Evolutionary conservation across 2,329 filamentous ascomycete species (phyloP).

Genomic region (Colletotrichum sp.): DNA sequence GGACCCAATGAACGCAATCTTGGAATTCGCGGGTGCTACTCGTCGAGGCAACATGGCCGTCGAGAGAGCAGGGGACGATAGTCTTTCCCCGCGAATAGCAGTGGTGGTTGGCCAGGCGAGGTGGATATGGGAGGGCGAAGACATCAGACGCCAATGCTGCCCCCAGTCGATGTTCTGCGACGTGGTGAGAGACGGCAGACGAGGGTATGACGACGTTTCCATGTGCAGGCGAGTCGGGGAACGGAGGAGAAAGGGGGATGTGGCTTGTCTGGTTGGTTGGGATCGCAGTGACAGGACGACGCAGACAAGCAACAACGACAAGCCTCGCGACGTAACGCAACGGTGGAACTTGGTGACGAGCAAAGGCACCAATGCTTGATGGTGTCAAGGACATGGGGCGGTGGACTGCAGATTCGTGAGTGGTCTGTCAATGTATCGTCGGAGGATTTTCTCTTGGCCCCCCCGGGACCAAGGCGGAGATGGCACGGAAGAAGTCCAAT

Average conservation of each 20-base stretch:
- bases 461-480: background rate
- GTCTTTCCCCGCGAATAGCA: background rate
- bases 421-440: background rate
- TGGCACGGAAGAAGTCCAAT: background rate
- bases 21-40: background rate
- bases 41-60: background rate
- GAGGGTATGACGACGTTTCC: background rate
- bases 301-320: background rate
- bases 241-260: background rate
- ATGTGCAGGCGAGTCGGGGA: background rate
- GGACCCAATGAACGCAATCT: background rate
- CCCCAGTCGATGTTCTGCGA: background rate
- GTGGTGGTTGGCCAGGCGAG: background rate
- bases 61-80: background rate
- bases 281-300: background rate
- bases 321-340: background rate
- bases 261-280: background rate
- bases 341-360: background rate
- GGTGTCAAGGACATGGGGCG: background rate
- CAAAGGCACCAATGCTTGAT: background rate
- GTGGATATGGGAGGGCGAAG: background rate
- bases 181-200: background rate
- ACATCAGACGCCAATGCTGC: slow-evolving; percentile 14
- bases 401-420: background rate
- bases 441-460: background rate